Evolutionary conservation across 345 rosid species (phyloP), one percentile per base, ranked within the genome.

Genomic region (Physaria fendleri): DNA sequence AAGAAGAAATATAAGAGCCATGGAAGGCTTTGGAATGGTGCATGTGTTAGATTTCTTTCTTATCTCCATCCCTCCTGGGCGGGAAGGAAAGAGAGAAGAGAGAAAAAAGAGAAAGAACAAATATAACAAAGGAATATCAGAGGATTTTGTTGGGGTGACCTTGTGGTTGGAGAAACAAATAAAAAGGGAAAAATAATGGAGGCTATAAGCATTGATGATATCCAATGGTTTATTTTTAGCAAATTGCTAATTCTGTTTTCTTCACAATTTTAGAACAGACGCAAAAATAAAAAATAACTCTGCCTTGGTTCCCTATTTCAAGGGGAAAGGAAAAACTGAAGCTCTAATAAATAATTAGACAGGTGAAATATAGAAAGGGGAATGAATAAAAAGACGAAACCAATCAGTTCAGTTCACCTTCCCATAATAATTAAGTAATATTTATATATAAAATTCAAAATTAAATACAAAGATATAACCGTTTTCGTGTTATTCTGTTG

Each of bases 1-100:
- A 77, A 79, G 74, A n/a, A n/a, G n/a, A n/a, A n/a, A n/a, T n/a
- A n/a, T n/a, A 76, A 77, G 59, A 63, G 49, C 52, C 74, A 71
- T 63, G 55, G 59, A 69, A 56, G 68, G 52, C 57, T 30, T 61
- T 46, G 29, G 45, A 24, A 17, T 50, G 32, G 10, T 23, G 53
- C 30, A 5, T 47, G 17, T 52, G 62, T 71, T 65, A 43, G 30
- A 41, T 57, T 67, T 69, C 44, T 68, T 48, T 71, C 74, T 64
- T 71, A 11, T 71, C 74, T 56, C 69, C 74, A 71, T 71, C 74
- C 69, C 65, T 71, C 74, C 74, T 71, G 24, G 41, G 39, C 63
- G 65, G 68, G 69, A 56, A 55, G 64, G 74, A 70, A 59, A 70
- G 74, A 71, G 69, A 71, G 69, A 70, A 45, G 64, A 69, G 59